These are phyloP conservation scores for Mucor indicus DNA, from an alignment of 371 early-diverging fungal genomes.

Conservation along the genomic window DNA sequence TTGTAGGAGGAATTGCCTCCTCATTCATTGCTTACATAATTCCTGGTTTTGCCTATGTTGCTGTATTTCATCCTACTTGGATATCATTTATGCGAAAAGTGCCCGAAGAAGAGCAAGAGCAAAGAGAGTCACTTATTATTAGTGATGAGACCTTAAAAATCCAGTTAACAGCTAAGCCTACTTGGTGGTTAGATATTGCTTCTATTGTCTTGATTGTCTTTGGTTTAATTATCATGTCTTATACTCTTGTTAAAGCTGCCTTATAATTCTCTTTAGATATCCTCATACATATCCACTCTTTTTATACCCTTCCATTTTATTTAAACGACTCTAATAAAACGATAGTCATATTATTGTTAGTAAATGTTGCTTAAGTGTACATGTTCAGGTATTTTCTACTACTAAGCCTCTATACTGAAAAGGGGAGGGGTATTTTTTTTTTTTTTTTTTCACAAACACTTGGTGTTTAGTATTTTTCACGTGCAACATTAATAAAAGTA, in stretches of 20 bases:
- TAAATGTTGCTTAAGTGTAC: too few relatives aligned
- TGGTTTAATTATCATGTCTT: slow-evolving; percentile 21
- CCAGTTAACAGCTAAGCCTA: slow-evolving; percentile 1
- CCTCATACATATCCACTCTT: not conserved
- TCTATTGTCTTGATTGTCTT: slow-evolving; percentile 19
- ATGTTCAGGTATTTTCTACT: too few relatives aligned
- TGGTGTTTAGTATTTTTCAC: too few relatives aligned
- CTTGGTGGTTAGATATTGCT: slow-evolving; percentile 25
- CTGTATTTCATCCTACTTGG: slow-evolving; percentile 26
- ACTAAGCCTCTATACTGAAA: too few relatives aligned
- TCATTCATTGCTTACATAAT: slow-evolving; percentile 58
- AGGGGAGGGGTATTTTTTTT: not conserved
- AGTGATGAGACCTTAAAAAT: not conserved
- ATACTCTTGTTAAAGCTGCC: slow-evolving; percentile 15
- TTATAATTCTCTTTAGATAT: not conserved
- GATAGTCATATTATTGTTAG: not conserved
- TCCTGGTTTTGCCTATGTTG: slow-evolving; percentile 48
- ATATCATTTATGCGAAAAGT: not conserved
- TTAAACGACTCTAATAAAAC: too few relatives aligned
- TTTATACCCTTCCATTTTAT: not conserved
- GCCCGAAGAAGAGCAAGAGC: not conserved
- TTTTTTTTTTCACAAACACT: not conserved
- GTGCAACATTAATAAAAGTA: too few relatives aligned
- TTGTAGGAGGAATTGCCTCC: slow-evolving; percentile 57
- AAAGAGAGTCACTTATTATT: not conserved